phyloP scores from a whole-genome alignment of 2,329 filamentous ascomycete species.

The Aquanectria penicillioides region DNA sequence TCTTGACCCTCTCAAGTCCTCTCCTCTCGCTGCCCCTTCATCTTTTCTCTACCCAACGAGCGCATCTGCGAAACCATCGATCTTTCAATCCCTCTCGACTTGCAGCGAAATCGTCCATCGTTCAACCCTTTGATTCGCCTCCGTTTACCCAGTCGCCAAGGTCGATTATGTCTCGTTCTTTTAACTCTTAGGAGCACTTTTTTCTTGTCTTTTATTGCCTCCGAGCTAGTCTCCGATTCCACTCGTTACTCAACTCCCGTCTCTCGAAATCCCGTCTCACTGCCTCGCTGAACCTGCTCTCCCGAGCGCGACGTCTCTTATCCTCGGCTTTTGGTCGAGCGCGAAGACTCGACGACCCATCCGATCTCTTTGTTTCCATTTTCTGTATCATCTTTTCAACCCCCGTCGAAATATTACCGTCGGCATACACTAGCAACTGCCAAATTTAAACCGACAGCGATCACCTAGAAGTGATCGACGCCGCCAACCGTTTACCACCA shows the following conservation, averaged over 20 bases:
- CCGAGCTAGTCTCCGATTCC: conserved; percentile 60
- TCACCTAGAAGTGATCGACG: conserved; percentile 40
- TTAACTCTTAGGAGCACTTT: conserved; percentile 43
- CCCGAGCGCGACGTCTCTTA: conserved; percentile 20
- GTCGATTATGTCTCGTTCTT: conserved; percentile 50
- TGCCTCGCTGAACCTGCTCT: conserved; percentile 30
- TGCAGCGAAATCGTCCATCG: conserved; percentile 27
- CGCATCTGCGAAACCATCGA: conserved; percentile 35
- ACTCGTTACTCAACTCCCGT: conserved; percentile 52
- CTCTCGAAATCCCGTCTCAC: conserved; percentile 23
- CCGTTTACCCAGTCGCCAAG: conserved; percentile 36
- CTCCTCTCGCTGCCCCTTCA: conserved; percentile 36
- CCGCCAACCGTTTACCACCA: conserved; percentile 16
- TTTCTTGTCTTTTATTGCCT: conserved; percentile 32
- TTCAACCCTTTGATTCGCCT: conserved; percentile 28
- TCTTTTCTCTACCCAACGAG: conserved; percentile 38
- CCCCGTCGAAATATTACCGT: conserved; percentile 19
- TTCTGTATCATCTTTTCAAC: conserved; percentile 20
- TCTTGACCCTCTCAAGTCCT: conserved; percentile 35
- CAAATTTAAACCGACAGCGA: conserved; percentile 28
- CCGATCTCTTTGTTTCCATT: conserved; percentile 14
- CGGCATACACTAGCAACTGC: conserved; percentile 26
- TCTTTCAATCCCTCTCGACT: conserved; percentile 29
- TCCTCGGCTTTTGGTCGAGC: conserved; percentile 6
- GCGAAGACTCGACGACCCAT: conserved; percentile 14